Conservation (phyloP, 1,284 basidiomycete species). For the Pseudozyma thailandica region DNA sequence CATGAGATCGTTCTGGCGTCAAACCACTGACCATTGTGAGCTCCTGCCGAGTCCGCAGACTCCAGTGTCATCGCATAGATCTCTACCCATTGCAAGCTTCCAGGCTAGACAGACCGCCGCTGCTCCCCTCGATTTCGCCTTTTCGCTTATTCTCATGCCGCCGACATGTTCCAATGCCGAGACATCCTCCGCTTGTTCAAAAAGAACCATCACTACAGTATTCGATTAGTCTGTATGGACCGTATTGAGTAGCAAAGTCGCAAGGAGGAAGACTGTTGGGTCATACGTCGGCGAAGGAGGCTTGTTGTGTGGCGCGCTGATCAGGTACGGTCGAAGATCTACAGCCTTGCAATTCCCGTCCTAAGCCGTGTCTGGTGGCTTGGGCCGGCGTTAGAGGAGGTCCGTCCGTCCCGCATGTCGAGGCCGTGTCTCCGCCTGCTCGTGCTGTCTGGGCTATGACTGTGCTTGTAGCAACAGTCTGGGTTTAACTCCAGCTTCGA, state of each 20-base stretch:
- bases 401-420: constrained; percentile 4
- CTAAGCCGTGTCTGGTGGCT: background rate
- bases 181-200: background rate
- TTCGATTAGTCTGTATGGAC: background rate
- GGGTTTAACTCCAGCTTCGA: no score
- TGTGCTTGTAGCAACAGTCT: no score
- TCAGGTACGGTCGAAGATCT: constrained; percentile 16
- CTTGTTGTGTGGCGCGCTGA: constrained; percentile 21
- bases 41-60: no score
- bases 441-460: no score
- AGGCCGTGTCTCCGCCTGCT: background rate
- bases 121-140: background rate
- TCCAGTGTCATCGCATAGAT: no score
- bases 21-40: no score
- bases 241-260: no score
- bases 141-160: constrained; percentile 14
- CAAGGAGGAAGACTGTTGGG: no score
- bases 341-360: background rate
- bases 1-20: no score
- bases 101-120: no score
- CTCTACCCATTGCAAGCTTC: no score
- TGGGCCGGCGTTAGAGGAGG: constrained; percentile 6
- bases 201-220: no score
- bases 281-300: background rate
- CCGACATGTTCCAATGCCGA: constrained; percentile 39